Conservation (phyloP, 2,329 filamentous ascomycete species). For the Cladophialophora exuberans region DNA sequence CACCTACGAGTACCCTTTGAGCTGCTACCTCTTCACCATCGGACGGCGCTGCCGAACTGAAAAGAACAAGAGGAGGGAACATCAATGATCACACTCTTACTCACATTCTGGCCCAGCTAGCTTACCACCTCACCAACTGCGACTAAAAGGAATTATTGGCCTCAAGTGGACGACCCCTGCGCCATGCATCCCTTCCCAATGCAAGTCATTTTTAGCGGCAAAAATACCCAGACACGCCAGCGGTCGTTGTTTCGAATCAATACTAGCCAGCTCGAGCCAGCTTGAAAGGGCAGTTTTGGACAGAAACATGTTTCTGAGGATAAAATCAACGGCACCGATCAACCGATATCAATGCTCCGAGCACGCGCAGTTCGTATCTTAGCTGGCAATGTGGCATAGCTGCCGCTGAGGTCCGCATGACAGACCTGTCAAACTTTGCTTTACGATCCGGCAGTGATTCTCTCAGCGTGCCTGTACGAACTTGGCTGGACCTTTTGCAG, state of each 20-base stretch:
- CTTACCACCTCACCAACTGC: not conserved
- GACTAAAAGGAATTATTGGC: slow-evolving; percentile 7
- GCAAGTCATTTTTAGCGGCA: slow-evolving; percentile 30
- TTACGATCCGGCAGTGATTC: not conserved
- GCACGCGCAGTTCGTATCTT: no score
- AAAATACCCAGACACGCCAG: slow-evolving; percentile 5
- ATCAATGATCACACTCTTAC: no score
- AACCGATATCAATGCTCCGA: not conserved
- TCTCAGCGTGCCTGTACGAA: not conserved
- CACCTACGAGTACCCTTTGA: not conserved
- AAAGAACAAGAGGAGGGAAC: not conserved
- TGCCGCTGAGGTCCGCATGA: not conserved
- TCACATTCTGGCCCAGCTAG: no score
- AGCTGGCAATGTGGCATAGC: no score
- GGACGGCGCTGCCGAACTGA: not conserved
- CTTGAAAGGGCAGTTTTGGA: slow-evolving; percentile 12
- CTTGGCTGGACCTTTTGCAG: slow-evolving; percentile 6
- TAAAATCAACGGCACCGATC: not conserved
- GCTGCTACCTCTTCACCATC: not conserved
- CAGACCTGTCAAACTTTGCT: not conserved
- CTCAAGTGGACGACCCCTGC: slow-evolving; percentile 26
- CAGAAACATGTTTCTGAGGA: slow-evolving; percentile 18
- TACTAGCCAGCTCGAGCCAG: slow-evolving; percentile 16
- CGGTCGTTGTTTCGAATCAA: slow-evolving; percentile 21
- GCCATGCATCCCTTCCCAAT: slow-evolving; percentile 30